These are phyloP conservation scores for Apiotrichum laibachii DNA, from an alignment of 1,284 basidiomycete species.

Conservation along the genomic window DNA sequence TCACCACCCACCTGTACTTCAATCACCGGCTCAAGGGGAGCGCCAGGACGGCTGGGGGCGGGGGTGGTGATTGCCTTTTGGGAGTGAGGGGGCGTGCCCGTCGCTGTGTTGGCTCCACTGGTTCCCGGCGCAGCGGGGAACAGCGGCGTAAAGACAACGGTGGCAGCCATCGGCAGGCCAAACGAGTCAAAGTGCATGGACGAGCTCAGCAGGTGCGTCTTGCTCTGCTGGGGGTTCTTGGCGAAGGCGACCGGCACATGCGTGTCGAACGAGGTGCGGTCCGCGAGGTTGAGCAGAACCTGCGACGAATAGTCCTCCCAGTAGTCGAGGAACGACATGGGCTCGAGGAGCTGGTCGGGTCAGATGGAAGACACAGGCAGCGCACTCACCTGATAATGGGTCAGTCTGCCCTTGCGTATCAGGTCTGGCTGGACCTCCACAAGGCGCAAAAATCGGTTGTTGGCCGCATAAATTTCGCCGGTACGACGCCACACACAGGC, in stretches of 20 bases:
- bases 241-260: constrained; percentile 11
- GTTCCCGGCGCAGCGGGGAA: not conserved
- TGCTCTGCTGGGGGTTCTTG: not conserved
- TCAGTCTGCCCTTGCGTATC: constrained; percentile 11
- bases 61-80: not conserved
- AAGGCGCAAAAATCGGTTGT: constrained; percentile 17
- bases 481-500: constrained; percentile 19
- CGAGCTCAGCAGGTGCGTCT: constrained; percentile 15
- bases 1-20: constrained; percentile 25
- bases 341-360: constrained; percentile 14
- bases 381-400: constrained; percentile 20
- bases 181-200: constrained; percentile 21
- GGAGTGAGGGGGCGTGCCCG: not conserved
- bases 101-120: not conserved
- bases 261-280: constrained; percentile 16
- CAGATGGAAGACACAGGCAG: not conserved
- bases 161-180: constrained; percentile 19
- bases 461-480: constrained; percentile 17
- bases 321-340: constrained; percentile 18
- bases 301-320: constrained; percentile 21
- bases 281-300: constrained; percentile 17
- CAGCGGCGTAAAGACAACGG: constrained; percentile 16
- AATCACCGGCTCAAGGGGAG: constrained; percentile 10
- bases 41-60: not conserved
- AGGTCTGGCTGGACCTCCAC: constrained; percentile 11